Percentiles rank a stretch among this genome's conserved stretches.
Conservation (phyloP, 768 basidiomycete species). For the Cystofilobasidium ferigula region DNA sequence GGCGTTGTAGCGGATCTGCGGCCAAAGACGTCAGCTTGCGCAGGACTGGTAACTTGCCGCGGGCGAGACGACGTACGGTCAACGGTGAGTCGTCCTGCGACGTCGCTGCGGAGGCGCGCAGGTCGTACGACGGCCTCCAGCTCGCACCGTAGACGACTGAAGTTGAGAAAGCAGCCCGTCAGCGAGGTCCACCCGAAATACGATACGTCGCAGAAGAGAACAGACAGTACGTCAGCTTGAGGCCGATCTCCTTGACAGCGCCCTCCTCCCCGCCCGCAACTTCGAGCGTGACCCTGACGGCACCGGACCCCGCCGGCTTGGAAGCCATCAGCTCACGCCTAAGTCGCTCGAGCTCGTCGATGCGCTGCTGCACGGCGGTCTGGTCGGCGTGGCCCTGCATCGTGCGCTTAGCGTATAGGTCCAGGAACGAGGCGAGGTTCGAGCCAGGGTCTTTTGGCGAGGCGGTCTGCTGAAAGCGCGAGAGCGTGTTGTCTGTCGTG, state of each 20-base stretch:
- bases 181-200: neutral
- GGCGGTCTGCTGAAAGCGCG: neutral
- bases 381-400: neutral
- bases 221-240: neutral
- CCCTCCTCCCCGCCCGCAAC: neutral
- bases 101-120: neutral
- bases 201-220: no score
- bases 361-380: neutral
- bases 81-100: neutral
- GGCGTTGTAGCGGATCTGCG: conserved; percentile 48
- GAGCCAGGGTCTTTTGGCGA: neutral
- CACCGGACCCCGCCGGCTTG: neutral
- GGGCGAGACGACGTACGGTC: neutral
- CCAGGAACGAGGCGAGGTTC: neutral
- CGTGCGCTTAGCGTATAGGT: neutral
- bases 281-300: neutral
- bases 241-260: neutral
- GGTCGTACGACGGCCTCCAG: neutral
- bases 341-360: neutral
- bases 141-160: neutral
- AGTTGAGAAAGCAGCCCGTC: neutral
- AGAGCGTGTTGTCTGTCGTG: neutral
- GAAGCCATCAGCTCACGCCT: neutral
- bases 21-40: conserved; percentile 34
- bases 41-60: neutral